Evolutionary conservation across 768 basidiomycete species (phyloP).

Genomic region (Cystofilobasidium macerans): DNA sequence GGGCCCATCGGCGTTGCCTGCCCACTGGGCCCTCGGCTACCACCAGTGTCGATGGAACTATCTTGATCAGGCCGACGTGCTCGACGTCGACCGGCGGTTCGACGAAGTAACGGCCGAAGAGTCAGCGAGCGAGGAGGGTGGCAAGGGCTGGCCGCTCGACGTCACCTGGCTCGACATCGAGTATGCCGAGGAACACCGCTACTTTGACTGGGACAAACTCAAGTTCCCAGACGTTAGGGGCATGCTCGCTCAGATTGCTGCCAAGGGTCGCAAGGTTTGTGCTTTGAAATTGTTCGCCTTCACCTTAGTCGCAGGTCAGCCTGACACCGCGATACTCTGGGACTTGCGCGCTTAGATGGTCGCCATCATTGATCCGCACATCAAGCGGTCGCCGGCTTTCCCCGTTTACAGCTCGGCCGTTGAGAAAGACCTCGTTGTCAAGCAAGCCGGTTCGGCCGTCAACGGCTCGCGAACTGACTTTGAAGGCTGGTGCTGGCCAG

Average conservation of each 20-base stretch:
- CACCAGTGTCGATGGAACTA: constrained; percentile 99
- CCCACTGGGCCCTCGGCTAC: constrained; percentile 81
- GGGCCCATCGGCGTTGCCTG: constrained; percentile 75
- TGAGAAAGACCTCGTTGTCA: constrained; percentile 70
- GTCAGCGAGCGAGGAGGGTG: not conserved
- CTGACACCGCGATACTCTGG: no score
- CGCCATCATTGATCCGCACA: constrained; percentile 89
- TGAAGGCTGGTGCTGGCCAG: constrained; percentile 98
- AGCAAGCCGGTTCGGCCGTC: constrained; percentile 57
- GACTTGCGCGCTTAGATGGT: constrained; percentile 86
- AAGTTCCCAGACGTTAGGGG: constrained; percentile 86
- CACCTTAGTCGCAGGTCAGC: no score
- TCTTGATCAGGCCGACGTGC: constrained; percentile 73
- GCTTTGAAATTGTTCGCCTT: no score
- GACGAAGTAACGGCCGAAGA: constrained; percentile 41
- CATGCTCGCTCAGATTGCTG: constrained; percentile 83
- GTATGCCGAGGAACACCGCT: constrained; percentile 84
- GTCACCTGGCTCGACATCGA: constrained; percentile 98
- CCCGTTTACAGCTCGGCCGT: constrained; percentile 76
- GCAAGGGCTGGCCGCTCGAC: constrained; percentile 85
- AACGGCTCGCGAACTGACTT: constrained; percentile 46
- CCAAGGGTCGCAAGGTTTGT: constrained; percentile 77
- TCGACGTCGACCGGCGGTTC: constrained; percentile 71
- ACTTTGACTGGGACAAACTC: constrained; percentile 92
- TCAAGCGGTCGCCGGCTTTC: constrained; percentile 70